Base-by-base conservation (phyloP, 371 early-diverging fungal genomes). In the Mycotypha africana region DNA sequence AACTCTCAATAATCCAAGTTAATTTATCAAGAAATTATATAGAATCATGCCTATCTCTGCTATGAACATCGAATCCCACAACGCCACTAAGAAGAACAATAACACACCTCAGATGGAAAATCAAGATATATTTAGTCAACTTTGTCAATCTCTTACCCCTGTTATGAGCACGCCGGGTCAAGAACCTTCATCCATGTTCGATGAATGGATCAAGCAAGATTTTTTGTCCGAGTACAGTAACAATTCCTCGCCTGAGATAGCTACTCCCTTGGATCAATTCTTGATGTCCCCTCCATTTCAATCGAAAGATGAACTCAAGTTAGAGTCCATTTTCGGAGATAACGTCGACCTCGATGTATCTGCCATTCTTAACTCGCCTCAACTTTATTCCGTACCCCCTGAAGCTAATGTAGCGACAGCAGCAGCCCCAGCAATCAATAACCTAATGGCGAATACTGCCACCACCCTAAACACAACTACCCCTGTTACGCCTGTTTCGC, bases 51-150 rank as follows among this genome's bases (percentile, higher is more conserved):
- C n/a, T n/a, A n/a, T n/a, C n/a, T n/a, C n/a, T n/a, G n/a, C n/a
- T n/a, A n/a, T n/a, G n/a, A n/a, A n/a, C n/a, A n/a, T n/a, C n/a
- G n/a, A n/a, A n/a, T n/a, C n/a, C n/a, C 15, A 38, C 38, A 8
- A 20, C 22, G 6, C 38, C 21, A 17, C 21, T n/a, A 20, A 20
- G 21, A 9, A 17, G 24, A 17, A 38, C 12, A 21, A 21, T 22
- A 38, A 12, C 17, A 23, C 2, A 34, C 24, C 30, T 34, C 24
- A 34, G 26, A 28, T 28, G 49, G 58, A 48, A 55, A 39, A 51
- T 24, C 51, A 58, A 46, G 51, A 53, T 55, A 58, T 55, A 31
- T 62, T 62, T 44, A 42, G 55, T 50, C 63, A 62, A 55, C 55
- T 62, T 24, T 62, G 54, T 38, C 58, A 62, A 51, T 47, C 58